Evolutionary conservation across 78 protist genomes (phyloP).

Genomic region (Polysphondylium violaceum): DNA sequence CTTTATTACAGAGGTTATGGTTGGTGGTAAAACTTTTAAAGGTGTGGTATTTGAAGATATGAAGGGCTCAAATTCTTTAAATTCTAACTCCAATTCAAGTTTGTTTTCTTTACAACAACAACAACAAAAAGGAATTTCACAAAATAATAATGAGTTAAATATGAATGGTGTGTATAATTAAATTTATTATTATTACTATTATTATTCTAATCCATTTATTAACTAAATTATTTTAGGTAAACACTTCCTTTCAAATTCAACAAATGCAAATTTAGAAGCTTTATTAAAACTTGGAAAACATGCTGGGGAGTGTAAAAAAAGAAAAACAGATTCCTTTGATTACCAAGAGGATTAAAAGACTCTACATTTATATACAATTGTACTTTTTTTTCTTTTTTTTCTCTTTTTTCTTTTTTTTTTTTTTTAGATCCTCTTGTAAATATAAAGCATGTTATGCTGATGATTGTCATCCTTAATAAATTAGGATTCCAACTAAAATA

Average conservation of each 20-base stretch:
- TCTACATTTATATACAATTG: too few species aligned
- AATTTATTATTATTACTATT: background rate
- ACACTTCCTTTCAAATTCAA: background rate
- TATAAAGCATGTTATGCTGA: too few species aligned
- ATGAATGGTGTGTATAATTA: background rate
- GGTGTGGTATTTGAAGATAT: constrained; percentile 64
- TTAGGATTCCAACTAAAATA: too few species aligned
- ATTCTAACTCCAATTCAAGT: background rate
- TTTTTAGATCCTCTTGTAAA: too few species aligned
- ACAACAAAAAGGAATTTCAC: background rate
- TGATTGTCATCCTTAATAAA: too few species aligned
- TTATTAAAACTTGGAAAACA: constrained; percentile 21
- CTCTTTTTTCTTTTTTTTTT: too few species aligned
- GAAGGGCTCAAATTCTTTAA: constrained; percentile 13
- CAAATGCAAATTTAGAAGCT: constrained; percentile 10
- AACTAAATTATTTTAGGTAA: background rate
- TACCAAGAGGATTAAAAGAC: too few species aligned
- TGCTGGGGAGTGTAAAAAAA: constrained; percentile 18
- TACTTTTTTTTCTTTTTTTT: too few species aligned
- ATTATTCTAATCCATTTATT: background rate
- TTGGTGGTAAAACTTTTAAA: constrained; percentile 50
- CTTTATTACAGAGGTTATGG: constrained; percentile 26
- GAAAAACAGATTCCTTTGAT: constrained; percentile 2
- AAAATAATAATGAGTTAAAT: background rate
- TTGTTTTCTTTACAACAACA: too few species aligned